Conservation (phyloP, 305 asterid genomes). For the Coffea humblotiana region DNA sequence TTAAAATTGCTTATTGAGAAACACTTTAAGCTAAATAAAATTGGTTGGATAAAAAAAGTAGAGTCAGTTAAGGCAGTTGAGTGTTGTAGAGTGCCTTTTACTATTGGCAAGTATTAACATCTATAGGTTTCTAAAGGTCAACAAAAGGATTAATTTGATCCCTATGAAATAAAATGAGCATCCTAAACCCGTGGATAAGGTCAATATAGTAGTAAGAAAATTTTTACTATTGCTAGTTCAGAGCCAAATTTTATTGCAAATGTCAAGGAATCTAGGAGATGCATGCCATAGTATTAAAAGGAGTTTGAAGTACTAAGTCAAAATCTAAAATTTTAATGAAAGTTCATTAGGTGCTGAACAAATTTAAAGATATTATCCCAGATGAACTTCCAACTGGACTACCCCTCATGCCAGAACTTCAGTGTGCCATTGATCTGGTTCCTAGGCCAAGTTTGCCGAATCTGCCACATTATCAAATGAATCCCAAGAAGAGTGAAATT, state of each 20-base stretch:
- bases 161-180: neutral
- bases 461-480: neutral
- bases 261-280: too few relatives aligned
- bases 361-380: neutral
- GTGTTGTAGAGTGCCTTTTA: neutral
- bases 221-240: too few relatives aligned
- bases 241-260: too few relatives aligned
- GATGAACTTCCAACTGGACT: neutral
- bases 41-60: conserved; percentile 7
- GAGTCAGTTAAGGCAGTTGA: neutral
- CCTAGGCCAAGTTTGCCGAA: neutral
- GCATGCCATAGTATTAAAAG: too few relatives aligned
- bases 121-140: neutral
- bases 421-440: conserved; percentile 10
- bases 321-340: neutral
- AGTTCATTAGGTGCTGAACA: neutral
- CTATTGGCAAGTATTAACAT: neutral
- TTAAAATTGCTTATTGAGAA: too few relatives aligned
- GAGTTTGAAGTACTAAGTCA: neutral
- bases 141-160: neutral
- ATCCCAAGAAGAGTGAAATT: neutral
- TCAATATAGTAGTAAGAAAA: too few relatives aligned
- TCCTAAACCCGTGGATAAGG: too few relatives aligned
- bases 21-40: neutral
- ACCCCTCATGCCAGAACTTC: neutral